Conservation (phyloP, 345 rosid genomes). For the Psidium friedrichsthalianum region DNA sequence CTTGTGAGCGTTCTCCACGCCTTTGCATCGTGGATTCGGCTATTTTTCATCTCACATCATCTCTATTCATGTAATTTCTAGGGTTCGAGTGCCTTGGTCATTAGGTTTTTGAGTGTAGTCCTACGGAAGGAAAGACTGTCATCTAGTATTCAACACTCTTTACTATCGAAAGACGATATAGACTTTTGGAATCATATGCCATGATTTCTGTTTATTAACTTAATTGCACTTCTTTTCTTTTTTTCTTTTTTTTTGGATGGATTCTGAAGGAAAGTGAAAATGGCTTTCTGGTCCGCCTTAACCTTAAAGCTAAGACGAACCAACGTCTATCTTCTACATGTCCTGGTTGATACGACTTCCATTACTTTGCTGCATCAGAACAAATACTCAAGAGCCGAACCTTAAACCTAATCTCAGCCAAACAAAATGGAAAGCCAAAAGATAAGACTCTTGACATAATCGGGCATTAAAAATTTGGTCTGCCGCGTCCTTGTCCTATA, state of each 20-base stretch:
- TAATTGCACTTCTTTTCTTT: neutral
- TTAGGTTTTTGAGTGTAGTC: neutral
- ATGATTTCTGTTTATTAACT: neutral
- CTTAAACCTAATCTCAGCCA: neutral
- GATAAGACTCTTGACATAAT: neutral
- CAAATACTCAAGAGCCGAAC: neutral
- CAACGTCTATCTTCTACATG: neutral
- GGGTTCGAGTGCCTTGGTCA: neutral
- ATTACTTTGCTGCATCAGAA: neutral
- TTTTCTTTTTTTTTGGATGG: neutral
- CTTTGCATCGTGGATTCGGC: neutral
- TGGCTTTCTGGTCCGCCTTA: neutral
- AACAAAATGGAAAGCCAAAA: neutral
- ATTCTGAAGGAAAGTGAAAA: neutral
- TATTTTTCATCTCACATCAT: neutral
- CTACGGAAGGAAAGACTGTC: neutral
- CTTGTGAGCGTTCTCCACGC: neutral
- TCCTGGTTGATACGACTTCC: neutral
- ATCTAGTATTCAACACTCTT: neutral
- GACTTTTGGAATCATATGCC: neutral
- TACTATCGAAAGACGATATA: neutral
- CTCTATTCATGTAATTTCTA: neutral
- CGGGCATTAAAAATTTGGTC: neutral
- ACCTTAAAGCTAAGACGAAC: neutral
- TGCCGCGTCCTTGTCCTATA: neutral